Evolutionary conservation across 768 basidiomycete species (phyloP), one percentile per base, ranked within the genome.

Genomic region (Chalciporus piperatus): DNA sequence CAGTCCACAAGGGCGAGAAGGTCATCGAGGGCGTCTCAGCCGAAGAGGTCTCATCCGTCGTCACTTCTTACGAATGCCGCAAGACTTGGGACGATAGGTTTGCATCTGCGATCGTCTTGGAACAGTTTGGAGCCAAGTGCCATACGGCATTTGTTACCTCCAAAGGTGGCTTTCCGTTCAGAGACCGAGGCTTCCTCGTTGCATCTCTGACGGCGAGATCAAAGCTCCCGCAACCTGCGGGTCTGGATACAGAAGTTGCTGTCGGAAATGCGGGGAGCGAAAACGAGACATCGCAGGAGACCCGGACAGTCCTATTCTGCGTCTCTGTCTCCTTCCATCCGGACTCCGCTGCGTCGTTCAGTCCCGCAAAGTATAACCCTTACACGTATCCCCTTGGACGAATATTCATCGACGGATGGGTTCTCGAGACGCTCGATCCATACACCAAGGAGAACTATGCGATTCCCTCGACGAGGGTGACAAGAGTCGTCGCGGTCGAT

Each of bases 1-100:
- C 92, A 0, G 83, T 98, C 3, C 87, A 92, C 67, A 87, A 85
- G 59, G 93, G 90, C 0, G 84, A 87, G 63, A 90, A 91, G 70
- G 92, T 98, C 54, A 86, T 98, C 45, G 90, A 98, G 64, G 93
- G 94, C 4, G 81, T 95, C 11, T 89, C 92, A 1, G 94, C 94
- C 1, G 95, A 97, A 63, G 96, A 99, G 66, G 75, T 98, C 32
- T 85, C 83, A 0, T 76, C 85, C 1, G 78, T 89, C 19, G 76
- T 97, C 16, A 77, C 77, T 8, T 85, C 85, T 54, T 78, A 80
- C 37, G 80, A 84, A 45, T 87, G 85, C 51, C 79, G 91, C 54
- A 85, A 82, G 65, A 77, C 79, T 23, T 97, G 94, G 94, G 94
- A 97, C 62, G 87, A 93, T 47, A 76, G 87, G 19, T 87, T 92